Percentiles rank a stretch among this genome's conserved stretches.
These are phyloP conservation scores for Beta corolliflora DNA, from an alignment of 179 eudicot species.

Conservation along the genomic window DNA sequence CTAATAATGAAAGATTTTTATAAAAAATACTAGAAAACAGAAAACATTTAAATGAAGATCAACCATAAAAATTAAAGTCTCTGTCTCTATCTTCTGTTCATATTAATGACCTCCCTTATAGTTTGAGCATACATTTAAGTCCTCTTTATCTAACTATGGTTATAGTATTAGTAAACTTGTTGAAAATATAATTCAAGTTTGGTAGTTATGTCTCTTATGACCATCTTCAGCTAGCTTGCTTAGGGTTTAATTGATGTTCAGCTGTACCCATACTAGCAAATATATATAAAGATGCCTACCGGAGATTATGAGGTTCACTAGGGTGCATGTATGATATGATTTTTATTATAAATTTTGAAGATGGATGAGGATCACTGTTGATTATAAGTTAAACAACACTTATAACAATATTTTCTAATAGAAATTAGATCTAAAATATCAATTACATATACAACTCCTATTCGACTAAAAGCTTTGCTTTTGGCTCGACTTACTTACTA, in stretches of 20 bases:
- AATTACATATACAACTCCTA: no score
- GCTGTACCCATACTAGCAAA: neutral
- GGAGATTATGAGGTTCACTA: no score
- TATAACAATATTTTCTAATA: no score
- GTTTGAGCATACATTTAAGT: constrained; percentile 35
- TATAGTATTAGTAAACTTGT: constrained; percentile 5
- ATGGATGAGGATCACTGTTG: no score
- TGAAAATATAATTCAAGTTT: constrained; percentile 13
- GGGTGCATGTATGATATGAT: no score
- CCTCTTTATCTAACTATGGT: constrained; percentile 19
- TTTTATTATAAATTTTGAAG: no score
- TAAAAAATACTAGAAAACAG: constrained; percentile 10
- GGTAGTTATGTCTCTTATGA: constrained; percentile 12
- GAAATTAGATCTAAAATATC: no score
- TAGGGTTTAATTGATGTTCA: neutral
- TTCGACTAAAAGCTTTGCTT: no score
- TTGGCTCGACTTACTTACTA: no score
- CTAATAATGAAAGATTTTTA: neutral
- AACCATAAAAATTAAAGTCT: constrained; percentile 31
- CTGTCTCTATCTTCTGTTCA: constrained; percentile 24
- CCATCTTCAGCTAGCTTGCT: neutral
- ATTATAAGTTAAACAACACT: no score
- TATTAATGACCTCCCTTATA: constrained; percentile 44
- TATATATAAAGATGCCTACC: no score
- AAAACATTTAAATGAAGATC: constrained; percentile 33